Percentiles rank a stretch among this genome's conserved stretches.
Conservation (phyloP, 805 yeast species). For the Candida sithepensis region DNA sequence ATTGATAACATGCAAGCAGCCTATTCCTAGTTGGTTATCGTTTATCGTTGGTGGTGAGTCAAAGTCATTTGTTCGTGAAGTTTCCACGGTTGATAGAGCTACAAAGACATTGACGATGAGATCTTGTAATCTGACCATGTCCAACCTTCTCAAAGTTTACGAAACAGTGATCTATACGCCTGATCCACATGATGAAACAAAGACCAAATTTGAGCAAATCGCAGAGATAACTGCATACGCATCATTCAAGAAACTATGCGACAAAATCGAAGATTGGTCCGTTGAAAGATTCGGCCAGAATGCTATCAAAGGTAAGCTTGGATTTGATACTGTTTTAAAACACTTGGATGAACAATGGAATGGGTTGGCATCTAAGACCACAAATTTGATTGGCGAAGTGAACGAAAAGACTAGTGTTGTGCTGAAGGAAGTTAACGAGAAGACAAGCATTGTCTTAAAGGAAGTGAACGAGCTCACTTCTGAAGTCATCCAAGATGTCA, state of each 20-base stretch:
- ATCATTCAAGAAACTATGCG: conserved; percentile 63
- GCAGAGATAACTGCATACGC: conserved; percentile 91
- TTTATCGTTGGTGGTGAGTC: conserved; percentile 69
- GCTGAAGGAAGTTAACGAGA: conserved; percentile 24
- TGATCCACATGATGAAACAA: conserved; percentile 47
- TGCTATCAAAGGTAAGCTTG: conserved; percentile 75
- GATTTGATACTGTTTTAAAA: conserved; percentile 77
- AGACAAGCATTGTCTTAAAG: conserved; percentile 12
- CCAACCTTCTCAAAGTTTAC: conserved; percentile 67
- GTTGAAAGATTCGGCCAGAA: conserved; percentile 85
- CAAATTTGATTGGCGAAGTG: conserved; percentile 22
- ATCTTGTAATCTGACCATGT: conserved; percentile 83
- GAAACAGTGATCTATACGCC: conserved; percentile 87
- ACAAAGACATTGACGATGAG: conserved; percentile 68
- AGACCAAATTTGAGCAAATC: conserved; percentile 70
- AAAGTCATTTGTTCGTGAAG: conserved; percentile 80
- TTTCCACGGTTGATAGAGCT: conserved; percentile 74
- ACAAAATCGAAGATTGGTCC: conserved; percentile 88
- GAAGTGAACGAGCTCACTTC: conserved; percentile 21
- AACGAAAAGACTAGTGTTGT: conserved; percentile 22
- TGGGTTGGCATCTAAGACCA: conserved; percentile 25
- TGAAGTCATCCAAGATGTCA: conserved; percentile 15
- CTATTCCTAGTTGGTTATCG: conserved; percentile 79
- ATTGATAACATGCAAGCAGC: conserved; percentile 82
- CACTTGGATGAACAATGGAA: conserved; percentile 38